Percentiles rank a stretch among this genome's conserved stretches.
Conservation (phyloP, 75 land plant genomes). For the Cryptomeria japonica region DNA sequence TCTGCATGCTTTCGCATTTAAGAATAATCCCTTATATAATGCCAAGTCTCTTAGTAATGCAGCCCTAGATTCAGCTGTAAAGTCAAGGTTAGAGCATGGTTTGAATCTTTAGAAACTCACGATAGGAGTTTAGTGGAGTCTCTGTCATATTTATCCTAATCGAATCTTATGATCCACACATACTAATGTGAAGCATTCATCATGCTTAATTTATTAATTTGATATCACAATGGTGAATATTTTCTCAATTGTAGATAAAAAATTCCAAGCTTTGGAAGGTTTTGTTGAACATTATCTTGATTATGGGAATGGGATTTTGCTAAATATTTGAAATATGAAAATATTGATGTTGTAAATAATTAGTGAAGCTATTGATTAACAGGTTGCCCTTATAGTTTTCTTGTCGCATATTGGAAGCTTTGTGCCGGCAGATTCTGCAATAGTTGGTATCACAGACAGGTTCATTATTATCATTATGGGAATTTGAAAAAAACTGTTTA, state of each 20-base stretch:
- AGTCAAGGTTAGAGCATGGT: not conserved
- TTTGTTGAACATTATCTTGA: not conserved
- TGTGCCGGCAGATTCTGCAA: slow-evolving; percentile 95
- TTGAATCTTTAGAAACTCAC: not conserved
- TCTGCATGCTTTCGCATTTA: too few relatives aligned
- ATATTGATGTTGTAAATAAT: not conserved
- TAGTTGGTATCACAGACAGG: slow-evolving; percentile 91
- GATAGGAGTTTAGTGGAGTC: not conserved
- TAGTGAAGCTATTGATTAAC: slow-evolving; percentile 11
- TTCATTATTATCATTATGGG: slow-evolving; percentile 12
- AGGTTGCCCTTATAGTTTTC: slow-evolving; percentile 96
- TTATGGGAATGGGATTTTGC: not conserved
- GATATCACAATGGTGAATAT: not conserved
- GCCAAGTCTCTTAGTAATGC: not conserved
- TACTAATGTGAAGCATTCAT: not conserved
- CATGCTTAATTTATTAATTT: not conserved
- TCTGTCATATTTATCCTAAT: not conserved
- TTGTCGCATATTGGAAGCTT: slow-evolving; percentile 96
- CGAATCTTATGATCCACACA: not conserved
- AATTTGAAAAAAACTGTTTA: not conserved
- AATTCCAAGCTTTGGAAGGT: not conserved
- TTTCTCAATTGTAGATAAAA: not conserved
- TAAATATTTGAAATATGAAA: not conserved
- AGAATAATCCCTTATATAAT: not conserved
- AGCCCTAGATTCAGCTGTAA: not conserved